Evolutionary conservation across 1,284 basidiomycete genomes (phyloP), one percentile per base, ranked within the genome.

Genomic region (Trichosporon coremiiforme): DNA sequence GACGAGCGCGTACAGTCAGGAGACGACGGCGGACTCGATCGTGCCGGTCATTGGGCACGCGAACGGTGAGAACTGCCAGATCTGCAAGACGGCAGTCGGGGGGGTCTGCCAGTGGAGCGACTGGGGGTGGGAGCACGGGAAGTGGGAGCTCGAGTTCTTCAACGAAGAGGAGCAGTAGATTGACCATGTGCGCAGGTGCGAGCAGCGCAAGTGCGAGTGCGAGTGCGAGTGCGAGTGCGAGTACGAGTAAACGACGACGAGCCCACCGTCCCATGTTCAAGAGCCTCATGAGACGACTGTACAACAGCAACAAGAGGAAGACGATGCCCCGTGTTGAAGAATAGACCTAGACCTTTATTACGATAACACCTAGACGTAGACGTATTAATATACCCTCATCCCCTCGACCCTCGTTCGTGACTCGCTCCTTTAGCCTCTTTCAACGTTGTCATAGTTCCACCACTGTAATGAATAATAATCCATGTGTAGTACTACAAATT

Each of bases 61-160:
- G 31, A 60, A 31, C 29, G 57, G 57, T 60, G 57, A 60, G 57
- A 60, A 60, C 57, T 60, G 57, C 29, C 57, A 60, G 29, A 33
- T 60, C 25, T 60, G 57, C 57, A 60, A 60, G 57, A 60, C 57
- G 29, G 57, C 57, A 17, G 57, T 60, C 7, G 57, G 57, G 31
- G 57, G 57, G 9, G 57, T 60, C 17, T 60, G 57, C 17, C 57
- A 60, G 57, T 60, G 57, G 57, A 60, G 38, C 13, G 41, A 35
- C 41, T 66, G 41, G 50, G 47, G 45, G 8, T 65, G 64, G 64
- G 64, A 65, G 35, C 45, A 50, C 35, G 64, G 45, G 35, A 50
- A 20, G 20, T 41, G 45, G 64, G 45, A 65, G 45, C 25, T n/a
- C 15, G 36, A 50, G 33, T 65, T 66, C 7, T 20, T 45, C 2